phyloP scores from a whole-genome alignment of 169 alveolate species.

The Cryptosporidium ryanae region DNA sequence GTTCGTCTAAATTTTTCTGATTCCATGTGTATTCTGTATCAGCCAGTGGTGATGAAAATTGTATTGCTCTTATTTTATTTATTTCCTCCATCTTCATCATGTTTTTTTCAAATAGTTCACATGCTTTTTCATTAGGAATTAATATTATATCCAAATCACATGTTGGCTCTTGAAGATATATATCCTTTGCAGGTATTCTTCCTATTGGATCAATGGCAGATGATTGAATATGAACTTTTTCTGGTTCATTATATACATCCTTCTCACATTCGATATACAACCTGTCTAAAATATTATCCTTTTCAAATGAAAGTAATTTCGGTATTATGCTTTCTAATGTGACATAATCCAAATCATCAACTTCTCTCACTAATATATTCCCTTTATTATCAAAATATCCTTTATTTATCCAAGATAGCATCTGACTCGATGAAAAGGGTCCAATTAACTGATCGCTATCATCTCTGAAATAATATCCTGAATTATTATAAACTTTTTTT shows the following conservation, averaged over 20 bases:
- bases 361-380: slow-evolving; percentile 31
- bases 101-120: slow-evolving; percentile 52
- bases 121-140: slow-evolving; percentile 57
- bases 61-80: slow-evolving; percentile 57
- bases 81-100: slow-evolving; percentile 64
- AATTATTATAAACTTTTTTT: slow-evolving; percentile 4
- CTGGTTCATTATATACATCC: background rate
- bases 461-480: slow-evolving; percentile 50
- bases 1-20: slow-evolving; percentile 3
- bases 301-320: slow-evolving; percentile 30
- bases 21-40: slow-evolving; percentile 29
- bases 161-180: slow-evolving; percentile 68
- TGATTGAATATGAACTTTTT: slow-evolving; percentile 18
- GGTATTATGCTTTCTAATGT: slow-evolving; percentile 66
- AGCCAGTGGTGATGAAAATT: slow-evolving; percentile 39
- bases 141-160: slow-evolving; percentile 63
- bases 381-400: slow-evolving; percentile 73
- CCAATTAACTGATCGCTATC: slow-evolving; percentile 65
- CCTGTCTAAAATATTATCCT: slow-evolving; percentile 29
- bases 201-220: slow-evolving; percentile 71
- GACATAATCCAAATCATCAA: slow-evolving; percentile 59
- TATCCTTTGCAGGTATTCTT: slow-evolving; percentile 70
- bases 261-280: slow-evolving; percentile 36
- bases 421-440: slow-evolving; percentile 51
- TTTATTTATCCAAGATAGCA: slow-evolving; percentile 53